Conservation (phyloP, 768 basidiomycete species). For the Lactifluus hygrophoroides region DNA sequence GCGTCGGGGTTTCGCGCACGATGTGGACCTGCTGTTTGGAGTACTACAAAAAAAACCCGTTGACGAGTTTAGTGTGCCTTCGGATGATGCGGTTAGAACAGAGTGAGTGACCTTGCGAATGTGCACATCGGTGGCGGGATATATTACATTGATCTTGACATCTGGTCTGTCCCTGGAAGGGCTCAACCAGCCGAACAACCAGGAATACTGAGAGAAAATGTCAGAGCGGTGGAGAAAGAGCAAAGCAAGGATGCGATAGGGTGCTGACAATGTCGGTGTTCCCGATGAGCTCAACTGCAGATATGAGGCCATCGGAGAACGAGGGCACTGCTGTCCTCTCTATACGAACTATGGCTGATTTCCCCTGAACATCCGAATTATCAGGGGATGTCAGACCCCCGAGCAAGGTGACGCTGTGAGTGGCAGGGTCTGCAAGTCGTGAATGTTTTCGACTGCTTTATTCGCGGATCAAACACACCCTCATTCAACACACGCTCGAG, state of each 20-base stretch:
- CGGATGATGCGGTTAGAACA: not conserved
- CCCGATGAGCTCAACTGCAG: slow-evolving; percentile 41
- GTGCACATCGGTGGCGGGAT: slow-evolving; percentile 85
- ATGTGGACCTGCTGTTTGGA: slow-evolving; percentile 61
- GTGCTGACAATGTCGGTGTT: slow-evolving; percentile 59
- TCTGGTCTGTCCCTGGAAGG: slow-evolving; percentile 42
- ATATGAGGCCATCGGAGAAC: slow-evolving; percentile 34
- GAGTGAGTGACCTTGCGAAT: slow-evolving; percentile 57
- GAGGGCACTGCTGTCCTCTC: slow-evolving; percentile 65
- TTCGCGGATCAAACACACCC: slow-evolving; percentile 18
- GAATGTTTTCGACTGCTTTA: not conserved
- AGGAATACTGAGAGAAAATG: slow-evolving; percentile 53
- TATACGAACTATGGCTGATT: slow-evolving; percentile 60
- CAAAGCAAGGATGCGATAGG: not conserved
- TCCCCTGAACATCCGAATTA: not conserved
- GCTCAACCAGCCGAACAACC: slow-evolving; percentile 66
- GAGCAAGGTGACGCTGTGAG: slow-evolving; percentile 10
- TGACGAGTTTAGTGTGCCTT: not conserved
- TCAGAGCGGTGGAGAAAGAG: not conserved
- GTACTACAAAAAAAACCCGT: slow-evolving; percentile 49
- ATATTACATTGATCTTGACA: slow-evolving; percentile 76
- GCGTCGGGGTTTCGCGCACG: slow-evolving; percentile 73
- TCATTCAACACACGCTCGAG: slow-evolving; percentile 17
- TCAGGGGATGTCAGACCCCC: slow-evolving; percentile 1
- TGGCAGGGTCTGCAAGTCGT: slow-evolving; percentile 8